Percentiles rank a stretch among this genome's conserved stretches.
These are phyloP conservation scores for Yueomyces sp. DNA, from an alignment of 1,139 yeast species.

Conservation along the genomic window DNA sequence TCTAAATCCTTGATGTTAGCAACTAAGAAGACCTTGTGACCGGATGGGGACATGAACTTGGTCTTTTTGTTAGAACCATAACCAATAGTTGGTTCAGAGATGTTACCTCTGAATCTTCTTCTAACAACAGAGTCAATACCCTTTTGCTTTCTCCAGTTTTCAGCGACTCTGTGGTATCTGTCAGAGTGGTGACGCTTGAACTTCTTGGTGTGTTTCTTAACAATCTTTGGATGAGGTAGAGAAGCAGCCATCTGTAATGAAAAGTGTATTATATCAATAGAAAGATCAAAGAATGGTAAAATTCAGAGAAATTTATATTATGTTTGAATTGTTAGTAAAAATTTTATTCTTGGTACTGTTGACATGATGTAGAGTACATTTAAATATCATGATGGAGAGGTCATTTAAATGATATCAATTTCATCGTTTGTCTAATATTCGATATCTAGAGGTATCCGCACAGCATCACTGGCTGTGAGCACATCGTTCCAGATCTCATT, in stretches of 20 bases:
- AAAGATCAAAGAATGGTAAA: no score
- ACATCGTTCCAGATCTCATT: no score
- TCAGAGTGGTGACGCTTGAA: constrained; percentile 99
- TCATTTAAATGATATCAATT: no score
- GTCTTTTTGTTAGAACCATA: constrained; percentile 99
- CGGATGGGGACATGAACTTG: constrained; percentile 90
- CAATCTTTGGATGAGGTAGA: constrained; percentile 98
- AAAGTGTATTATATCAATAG: not conserved
- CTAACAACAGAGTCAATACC: constrained; percentile 99
- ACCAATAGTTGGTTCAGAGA: constrained; percentile 99
- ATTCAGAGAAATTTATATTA: no score
- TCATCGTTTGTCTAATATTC: no score
- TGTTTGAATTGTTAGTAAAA: no score
- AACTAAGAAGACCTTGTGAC: constrained; percentile 94
- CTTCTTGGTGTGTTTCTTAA: constrained; percentile 97
- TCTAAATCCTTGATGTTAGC: constrained; percentile 90
- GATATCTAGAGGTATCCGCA: no score
- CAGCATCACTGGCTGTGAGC: no score
- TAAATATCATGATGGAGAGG: no score
- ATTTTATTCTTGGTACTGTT: no score
- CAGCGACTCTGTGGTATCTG: constrained; percentile 96
- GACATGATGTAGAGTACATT: no score
- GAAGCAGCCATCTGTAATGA: constrained; percentile 73
- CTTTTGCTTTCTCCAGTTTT: constrained; percentile 99
- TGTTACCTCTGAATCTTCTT: constrained; percentile 99